These are phyloP conservation scores for Penicillium coffeae DNA, from an alignment of 495 filamentous ascomycete genomes.

Conservation along the genomic window DNA sequence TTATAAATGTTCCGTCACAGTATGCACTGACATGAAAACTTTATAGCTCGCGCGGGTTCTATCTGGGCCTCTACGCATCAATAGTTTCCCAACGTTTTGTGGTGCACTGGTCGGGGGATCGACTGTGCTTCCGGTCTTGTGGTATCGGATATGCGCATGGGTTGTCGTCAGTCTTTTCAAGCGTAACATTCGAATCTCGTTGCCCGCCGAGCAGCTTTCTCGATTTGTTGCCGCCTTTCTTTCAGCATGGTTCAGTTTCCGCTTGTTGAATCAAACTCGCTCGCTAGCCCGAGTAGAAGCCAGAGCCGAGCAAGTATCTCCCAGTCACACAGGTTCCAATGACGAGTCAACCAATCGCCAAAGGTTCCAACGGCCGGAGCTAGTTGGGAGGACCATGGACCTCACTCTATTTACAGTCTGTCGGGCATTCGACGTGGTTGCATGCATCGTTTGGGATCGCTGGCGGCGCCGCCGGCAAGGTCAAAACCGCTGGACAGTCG, in stretches of 20 bases:
- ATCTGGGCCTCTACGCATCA: conserved; percentile 32
- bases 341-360: conserved; percentile 28
- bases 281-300: conserved; percentile 13
- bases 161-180: conserved; percentile 15
- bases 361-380: conserved; percentile 20
- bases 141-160: conserved; percentile 31
- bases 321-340: conserved; percentile 29
- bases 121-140: conserved; percentile 56
- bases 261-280: conserved; percentile 42
- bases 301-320: conserved; percentile 2
- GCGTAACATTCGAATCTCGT: conserved; percentile 13
- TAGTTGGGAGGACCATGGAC: conserved; percentile 79
- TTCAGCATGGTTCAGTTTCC: conserved; percentile 46
- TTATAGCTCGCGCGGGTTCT: conserved; percentile 36
- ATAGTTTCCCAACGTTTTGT: conserved; percentile 79
- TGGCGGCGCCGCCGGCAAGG: conserved; percentile 27
- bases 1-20: background rate
- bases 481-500: conserved; percentile 45
- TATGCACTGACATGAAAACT: background rate
- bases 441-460: conserved; percentile 62
- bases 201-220: conserved; percentile 22
- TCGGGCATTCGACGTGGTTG: conserved; percentile 69
- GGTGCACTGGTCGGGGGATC: conserved; percentile 71
- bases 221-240: conserved; percentile 41
- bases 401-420: conserved; percentile 77